Base-by-base conservation (phyloP, 106 monocot species). In the Narthecium ossifragum region DNA sequence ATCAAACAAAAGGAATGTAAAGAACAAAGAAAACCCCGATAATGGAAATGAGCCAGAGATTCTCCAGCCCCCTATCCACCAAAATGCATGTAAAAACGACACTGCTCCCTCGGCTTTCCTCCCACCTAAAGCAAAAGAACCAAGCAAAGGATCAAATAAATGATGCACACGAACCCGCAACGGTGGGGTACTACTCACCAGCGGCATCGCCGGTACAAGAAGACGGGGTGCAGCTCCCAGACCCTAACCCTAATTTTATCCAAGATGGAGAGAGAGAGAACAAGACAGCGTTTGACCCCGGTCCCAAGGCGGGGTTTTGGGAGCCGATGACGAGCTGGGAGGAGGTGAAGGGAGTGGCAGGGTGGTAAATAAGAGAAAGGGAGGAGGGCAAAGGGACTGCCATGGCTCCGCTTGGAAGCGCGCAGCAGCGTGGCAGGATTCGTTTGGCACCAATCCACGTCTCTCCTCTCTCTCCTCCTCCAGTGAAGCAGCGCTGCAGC, bases 211-310 rank as follows among this genome's bases (percentile, higher is more conserved):
- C 43, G 12, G 43, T 43, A 18, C 11, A 13, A 43, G 43, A 11
- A 13, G 39, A 15, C 39, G 9, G 9, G 9, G 39, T 11, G 12
- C 12, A 39, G 15, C 6, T n/a, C 47, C 47, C 18, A 25, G 21
- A 49, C 64, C 37, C 64, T 64, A 51, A 52, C 52, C 64, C 64
- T 40, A 26, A 26, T 59, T 41, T 49, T 23, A 20, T 48, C 23
- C 49, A 49, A 49, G 21, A 9, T 8, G 2, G 21, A 1, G 49
- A 4, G 21, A 24, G 21, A 22, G 23, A n/a, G n/a, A n/a, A n/a
- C n/a, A n/a, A n/a, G n/a, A n/a, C n/a, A n/a, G n/a, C n/a, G n/a
- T n/a, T n/a, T n/a, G n/a, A n/a, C n/a, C n/a, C n/a, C n/a, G n/a
- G n/a, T n/a, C n/a, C n/a, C n/a, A n/a, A n/a, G 9, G 49, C 21